Evolutionary conservation across 1,284 basidiomycete species (phyloP), one percentile per base, ranked within the genome.

Genomic region (Porogramme epimiltina): DNA sequence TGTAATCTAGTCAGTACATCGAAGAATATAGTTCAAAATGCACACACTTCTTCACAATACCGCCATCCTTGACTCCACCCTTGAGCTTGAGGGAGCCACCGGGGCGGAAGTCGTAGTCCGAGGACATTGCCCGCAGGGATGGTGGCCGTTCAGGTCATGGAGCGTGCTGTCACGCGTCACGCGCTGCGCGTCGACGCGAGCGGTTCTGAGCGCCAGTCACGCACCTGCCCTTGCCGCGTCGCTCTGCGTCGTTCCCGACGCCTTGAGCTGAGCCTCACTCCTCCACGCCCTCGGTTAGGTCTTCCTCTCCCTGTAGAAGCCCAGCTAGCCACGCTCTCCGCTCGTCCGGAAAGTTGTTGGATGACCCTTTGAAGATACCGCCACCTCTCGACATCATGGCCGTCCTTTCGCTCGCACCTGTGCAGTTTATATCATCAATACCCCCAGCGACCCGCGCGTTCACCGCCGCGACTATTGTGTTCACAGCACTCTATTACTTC

Each of bases 41-140:
- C n/a, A 78, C 85, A 65, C 66, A 93, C 92, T 94, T 95, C 69
- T 94, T 93, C 39, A 84, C 80, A 49, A 87, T 76, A 3, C 85
- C 88, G 51, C 88, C 88, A 58, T 88, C 87, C 33, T 75, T 78
- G 33, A 87, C 84, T 42, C 91, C 88, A 31, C 89, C 86, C 73
- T 95, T 96, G 69, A 96, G 80, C 73, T 95, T 96, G 67, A 96
- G 85, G 59, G 89, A 85, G 64, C 94, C 93, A 42, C 92, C 90
- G 41, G 92, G 86, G 65, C 85, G 85, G 71, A 90, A 79, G 73
- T 91, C 84, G 73, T 96, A 96, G 70, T 93, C 92, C 60, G 84
- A 59, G 36, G 57, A 82, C 85, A 91, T 89, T 47, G 62, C 57
- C 60, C 59, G 51, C 19, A 46, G 36, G 57, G 41, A 54, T 56